Base-by-base conservation (phyloP, 139 green algal species). In the Yamagishiella unicocca region DNA sequence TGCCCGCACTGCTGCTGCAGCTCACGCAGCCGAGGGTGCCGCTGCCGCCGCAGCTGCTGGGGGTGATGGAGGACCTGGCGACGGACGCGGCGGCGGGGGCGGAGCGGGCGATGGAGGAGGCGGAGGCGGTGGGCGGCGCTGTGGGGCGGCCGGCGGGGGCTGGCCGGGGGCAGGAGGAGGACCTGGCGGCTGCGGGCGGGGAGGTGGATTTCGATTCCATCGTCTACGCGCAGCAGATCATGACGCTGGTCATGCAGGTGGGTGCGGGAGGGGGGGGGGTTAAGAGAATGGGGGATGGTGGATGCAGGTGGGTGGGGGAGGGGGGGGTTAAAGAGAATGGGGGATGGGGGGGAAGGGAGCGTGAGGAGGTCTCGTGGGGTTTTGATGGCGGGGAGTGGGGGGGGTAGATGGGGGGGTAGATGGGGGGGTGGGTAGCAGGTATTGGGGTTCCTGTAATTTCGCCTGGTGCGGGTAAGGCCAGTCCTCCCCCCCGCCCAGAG, bases 181-280 rank as follows among this genome's bases (percentile, higher is more conserved):
- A n/a, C n/a, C n/a, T 22, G 70, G 70, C 38, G 27, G 14, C 14
- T 14, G 70, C 54, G 70, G 70, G 40, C 22, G 53, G 22, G 31
- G 74, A 82, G n/a, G 40, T 58, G 58, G 78, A 46, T 42, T 1
- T 84, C 2, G 54, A 74, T n/a, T 55, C 9, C 2, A 31, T 84
- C 0, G n/a, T 42, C 58, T 84, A 73, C 12, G 38, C 33, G 50
- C 78, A 84, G 37, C 58, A 84, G 42, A 17, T 84, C 12, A 19
- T 84, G 5, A 62, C 55, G 9, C 12, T 73, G 2, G 27, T 73
- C 24, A 73, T 84, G 58, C 78, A 84, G 78, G 78, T 74, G 58
- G 31, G 74, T 33, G 25, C 33, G 25, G 38, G 31, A 21, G 68
- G 68, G 68, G 35, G 21, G 68, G 68, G 68, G 37, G 68, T 2